Base-by-base conservation (phyloP, 2,329 filamentous ascomycete species). In the Hawksworthiomyces lignivorus region DNA sequence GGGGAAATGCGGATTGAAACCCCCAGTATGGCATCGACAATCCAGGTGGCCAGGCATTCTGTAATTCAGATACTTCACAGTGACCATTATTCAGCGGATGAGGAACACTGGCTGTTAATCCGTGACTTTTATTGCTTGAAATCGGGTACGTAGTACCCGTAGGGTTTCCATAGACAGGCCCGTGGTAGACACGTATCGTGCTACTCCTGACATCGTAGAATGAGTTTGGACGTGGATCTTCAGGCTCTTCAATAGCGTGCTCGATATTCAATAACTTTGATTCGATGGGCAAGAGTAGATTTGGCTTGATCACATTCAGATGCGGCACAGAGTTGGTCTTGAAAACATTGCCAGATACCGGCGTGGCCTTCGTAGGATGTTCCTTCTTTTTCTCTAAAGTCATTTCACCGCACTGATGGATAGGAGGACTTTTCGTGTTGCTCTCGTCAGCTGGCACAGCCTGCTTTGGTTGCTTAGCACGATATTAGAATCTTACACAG, bases 201-300 rank as follows among this genome's bases (percentile, higher is more conserved):
- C 73, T 69, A 47, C 68, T 64, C 34, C 64, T 61, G n/a, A 62
- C 54, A 50, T 80, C 75, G 50, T 70, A 72, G 52, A 74, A 80
- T 31, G 76, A 73, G 50, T 80, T 81, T 11, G 75, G 77, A 2
- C 64, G 63, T 8, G 75, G 75, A 47, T 79, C 75, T 32, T 67
- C 59, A 4, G 62, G 60, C 2, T 57, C 60, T 49, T 78, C 74
- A 17, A 79, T 58, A 3, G 74, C 64, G 46, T 77, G 70, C 52
- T 80, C 75, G 2, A 75, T 64, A 40, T 75, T 67, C 26, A 79
- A 54, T 15, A 75, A 65, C 36, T 72, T 63, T 20, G 70, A 62
- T 20, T 64, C 62, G 30, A 67, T 59, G 3, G 71, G 69, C 49
- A 70, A 58, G 32, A 78, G 60, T 38, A 70, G 61, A 33, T 71